These are phyloP conservation scores for Nematocida parisii DNA, from an alignment of 371 early-diverging fungal genomes.

Conservation along the genomic window DNA sequence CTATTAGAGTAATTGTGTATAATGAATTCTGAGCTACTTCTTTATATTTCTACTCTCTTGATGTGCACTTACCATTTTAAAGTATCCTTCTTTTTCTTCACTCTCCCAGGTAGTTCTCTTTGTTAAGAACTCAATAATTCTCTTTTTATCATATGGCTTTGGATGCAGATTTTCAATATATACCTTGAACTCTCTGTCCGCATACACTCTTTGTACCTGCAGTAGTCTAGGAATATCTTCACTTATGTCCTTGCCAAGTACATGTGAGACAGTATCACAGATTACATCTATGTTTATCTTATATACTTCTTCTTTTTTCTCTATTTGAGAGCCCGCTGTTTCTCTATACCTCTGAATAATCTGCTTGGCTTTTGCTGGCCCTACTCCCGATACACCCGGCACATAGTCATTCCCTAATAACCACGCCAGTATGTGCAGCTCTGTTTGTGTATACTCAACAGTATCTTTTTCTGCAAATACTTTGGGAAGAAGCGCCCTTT, in stretches of 20 bases:
- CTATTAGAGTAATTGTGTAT: too few species aligned
- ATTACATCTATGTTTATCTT: background rate
- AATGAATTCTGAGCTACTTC: too few species aligned
- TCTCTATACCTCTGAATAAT: constrained; percentile 71
- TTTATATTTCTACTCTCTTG: background rate
- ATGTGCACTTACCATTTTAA: constrained; percentile 2
- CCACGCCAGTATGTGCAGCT: constrained; percentile 80
- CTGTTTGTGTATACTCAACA: constrained; percentile 74
- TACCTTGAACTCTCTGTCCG: constrained; percentile 29
- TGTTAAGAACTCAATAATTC: constrained; percentile 5
- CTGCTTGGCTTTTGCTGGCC: constrained; percentile 86
- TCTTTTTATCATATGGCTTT: constrained; percentile 7
- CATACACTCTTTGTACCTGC: constrained; percentile 28
- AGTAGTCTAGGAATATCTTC: background rate
- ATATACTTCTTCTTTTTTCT: background rate
- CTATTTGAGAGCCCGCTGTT: too few species aligned
- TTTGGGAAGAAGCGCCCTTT: constrained; percentile 77
- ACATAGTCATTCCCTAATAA: constrained; percentile 94
- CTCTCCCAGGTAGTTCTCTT: constrained; percentile 39
- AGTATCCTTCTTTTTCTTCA: constrained; percentile 10
- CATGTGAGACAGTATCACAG: background rate
- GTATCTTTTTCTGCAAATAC: constrained; percentile 73
- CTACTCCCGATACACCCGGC: constrained; percentile 83
- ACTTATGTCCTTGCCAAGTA: background rate
- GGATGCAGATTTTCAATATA: constrained; percentile 17